Evolutionary conservation across 345 rosid genomes (phyloP).

Genomic region (Syzygium aromaticum): DNA sequence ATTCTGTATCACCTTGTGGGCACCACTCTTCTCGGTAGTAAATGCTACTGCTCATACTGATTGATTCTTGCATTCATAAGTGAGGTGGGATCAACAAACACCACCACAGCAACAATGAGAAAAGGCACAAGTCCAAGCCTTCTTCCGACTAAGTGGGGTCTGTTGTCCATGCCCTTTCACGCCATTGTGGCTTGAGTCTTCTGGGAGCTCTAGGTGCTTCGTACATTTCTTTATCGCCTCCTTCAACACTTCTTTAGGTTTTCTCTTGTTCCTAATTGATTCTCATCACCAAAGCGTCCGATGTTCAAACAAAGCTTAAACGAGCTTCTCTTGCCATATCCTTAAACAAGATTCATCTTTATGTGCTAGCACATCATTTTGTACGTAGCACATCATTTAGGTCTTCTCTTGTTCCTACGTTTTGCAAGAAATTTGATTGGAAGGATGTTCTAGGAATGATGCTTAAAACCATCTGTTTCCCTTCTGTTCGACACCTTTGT

Average conservation of each 20-base stretch:
- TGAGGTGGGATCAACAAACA: not conserved
- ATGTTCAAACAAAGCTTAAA: not conserved
- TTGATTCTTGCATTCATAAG: not conserved
- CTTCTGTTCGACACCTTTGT: not conserved
- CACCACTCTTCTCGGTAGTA: not conserved
- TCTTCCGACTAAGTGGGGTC: not conserved
- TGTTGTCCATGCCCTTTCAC: not conserved
- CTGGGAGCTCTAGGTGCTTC: not conserved
- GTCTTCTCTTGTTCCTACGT: not conserved
- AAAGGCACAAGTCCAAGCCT: not conserved
- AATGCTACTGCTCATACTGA: not conserved
- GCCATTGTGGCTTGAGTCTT: not conserved
- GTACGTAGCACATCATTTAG: not conserved
- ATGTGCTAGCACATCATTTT: not conserved
- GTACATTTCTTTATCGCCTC: not conserved
- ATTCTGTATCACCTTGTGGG: not conserved
- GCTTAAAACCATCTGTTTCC: not conserved
- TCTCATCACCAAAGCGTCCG: not conserved
- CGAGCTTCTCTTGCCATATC: not conserved
- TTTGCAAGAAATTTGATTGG: not conserved
- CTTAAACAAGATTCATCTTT: not conserved
- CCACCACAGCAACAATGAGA: not conserved
- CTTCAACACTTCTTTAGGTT: not conserved
- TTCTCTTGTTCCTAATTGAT: not conserved
- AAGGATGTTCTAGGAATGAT: not conserved